A percentile compares a stretch with the other conserved stretches of the same genome.
phyloP scores from a whole-genome alignment of 2,329 filamentous ascomycete genomes.

The Zymoseptoria tritici region DNA sequence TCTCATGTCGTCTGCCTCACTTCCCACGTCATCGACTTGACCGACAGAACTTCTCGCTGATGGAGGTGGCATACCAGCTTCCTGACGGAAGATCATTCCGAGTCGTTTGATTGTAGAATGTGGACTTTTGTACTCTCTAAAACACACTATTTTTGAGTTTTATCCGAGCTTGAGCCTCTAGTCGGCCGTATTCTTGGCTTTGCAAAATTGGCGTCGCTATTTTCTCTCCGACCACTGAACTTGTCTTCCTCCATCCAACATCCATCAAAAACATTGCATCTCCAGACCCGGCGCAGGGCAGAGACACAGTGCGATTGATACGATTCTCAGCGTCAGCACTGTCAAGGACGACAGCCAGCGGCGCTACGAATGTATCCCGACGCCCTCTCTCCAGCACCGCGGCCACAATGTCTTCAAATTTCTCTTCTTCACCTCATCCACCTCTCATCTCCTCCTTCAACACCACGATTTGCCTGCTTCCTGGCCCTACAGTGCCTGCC shows the following conservation, averaged over 20 bases:
- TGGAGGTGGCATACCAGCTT: no score
- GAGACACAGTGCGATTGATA: background rate
- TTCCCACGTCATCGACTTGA: no score
- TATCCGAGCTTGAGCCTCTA: no score
- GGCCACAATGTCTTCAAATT: background rate
- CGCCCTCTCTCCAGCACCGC: background rate
- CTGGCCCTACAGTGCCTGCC: constrained; percentile 39
- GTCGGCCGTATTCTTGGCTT: background rate
- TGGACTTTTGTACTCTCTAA: no score
- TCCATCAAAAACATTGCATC: background rate
- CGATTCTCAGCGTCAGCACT: background rate
- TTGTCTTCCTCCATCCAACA: background rate
- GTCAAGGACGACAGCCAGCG: background rate
- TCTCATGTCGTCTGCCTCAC: no score
- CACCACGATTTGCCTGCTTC: constrained; percentile 46
- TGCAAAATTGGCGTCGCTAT: background rate
- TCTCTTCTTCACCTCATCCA: background rate
- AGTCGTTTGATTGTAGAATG: no score
- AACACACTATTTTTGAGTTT: no score
- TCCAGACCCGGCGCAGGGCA: background rate
- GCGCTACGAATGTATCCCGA: background rate
- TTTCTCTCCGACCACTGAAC: background rate
- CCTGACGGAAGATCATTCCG: no score
- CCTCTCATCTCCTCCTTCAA: background rate
- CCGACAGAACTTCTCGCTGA: no score